Conservation (phyloP, 257 asterid species). For the Capsicum pubescens region DNA sequence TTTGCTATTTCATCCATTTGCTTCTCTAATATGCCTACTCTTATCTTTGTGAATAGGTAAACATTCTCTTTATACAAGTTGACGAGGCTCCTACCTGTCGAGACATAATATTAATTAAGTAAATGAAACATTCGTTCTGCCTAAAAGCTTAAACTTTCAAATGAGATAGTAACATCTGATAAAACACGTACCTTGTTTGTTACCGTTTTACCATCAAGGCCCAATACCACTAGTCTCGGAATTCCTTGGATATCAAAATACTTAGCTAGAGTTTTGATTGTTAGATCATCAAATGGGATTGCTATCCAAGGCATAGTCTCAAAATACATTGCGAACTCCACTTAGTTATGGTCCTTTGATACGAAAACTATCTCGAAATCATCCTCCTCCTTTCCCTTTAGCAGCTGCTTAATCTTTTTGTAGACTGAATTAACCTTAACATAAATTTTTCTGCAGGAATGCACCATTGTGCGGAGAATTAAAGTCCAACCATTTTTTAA, state of each 20-base stretch:
- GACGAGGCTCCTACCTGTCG: constrained; percentile 54
- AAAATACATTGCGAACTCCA: constrained; percentile 47
- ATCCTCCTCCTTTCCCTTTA: constrained; percentile 21
- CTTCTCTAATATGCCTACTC: constrained; percentile 48
- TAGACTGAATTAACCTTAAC: constrained; percentile 55
- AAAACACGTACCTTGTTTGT: constrained; percentile 40
- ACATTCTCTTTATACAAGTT: constrained; percentile 64
- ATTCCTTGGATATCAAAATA: constrained; percentile 63
- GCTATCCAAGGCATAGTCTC: constrained; percentile 76
- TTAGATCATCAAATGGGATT: constrained; percentile 58
- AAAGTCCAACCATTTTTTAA: constrained; percentile 60
- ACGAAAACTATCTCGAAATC: constrained; percentile 63
- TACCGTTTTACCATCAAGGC: constrained; percentile 71
- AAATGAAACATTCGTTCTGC: not conserved
- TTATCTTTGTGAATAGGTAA: constrained; percentile 57
- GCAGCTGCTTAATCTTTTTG: constrained; percentile 49
- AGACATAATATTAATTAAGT: not conserved
- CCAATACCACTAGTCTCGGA: constrained; percentile 59
- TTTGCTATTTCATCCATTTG: constrained; percentile 53
- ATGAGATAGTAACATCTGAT: not conserved
- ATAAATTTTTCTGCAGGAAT: constrained; percentile 57
- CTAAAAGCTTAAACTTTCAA: not conserved
- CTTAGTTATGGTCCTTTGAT: constrained; percentile 60
- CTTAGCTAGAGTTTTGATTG: constrained; percentile 45
- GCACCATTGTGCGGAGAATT: constrained; percentile 74